Evolutionary conservation across 176 grass and related monocot genomes (phyloP).

Genomic region (Aegilops longissima): DNA sequence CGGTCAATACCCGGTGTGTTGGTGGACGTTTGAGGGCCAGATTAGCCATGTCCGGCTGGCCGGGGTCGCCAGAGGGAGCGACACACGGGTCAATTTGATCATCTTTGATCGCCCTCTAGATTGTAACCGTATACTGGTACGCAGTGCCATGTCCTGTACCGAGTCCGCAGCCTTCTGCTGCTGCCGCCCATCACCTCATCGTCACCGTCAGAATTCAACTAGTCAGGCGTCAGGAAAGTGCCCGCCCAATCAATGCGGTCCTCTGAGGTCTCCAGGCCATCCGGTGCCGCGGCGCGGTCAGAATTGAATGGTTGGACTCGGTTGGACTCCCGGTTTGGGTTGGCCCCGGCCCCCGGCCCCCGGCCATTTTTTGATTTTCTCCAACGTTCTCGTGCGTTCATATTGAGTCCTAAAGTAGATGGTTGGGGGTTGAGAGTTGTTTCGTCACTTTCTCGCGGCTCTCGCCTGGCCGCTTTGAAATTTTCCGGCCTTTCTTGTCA

Average conservation of each 20-base stretch:
- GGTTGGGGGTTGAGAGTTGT: constrained; percentile 40
- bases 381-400: constrained; percentile 19
- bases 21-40: too few relatives aligned
- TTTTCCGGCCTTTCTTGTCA: not conserved
- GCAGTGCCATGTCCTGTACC: not conserved
- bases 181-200: constrained; percentile 15
- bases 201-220: not conserved
- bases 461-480: not conserved
- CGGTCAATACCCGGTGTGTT: too few relatives aligned
- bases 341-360: not conserved
- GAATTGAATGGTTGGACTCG: constrained; percentile 12
- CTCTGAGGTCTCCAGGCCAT: not conserved
- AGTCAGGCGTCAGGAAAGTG: constrained; percentile 2
- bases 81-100: not conserved
- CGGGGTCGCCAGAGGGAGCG: too few relatives aligned
- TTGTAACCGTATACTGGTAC: not conserved
- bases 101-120: not conserved
- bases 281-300: constrained; percentile 28
- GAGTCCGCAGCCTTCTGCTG: not conserved
- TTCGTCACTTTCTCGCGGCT: constrained; percentile 11
- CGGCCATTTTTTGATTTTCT: not conserved
- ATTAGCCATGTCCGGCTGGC: too few relatives aligned
- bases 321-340: constrained; percentile 15
- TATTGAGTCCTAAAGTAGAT: constrained; percentile 2
- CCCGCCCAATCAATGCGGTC: constrained; percentile 31